Percentiles rank a stretch among this genome's conserved stretches.
These are phyloP conservation scores for Tranzscheliella williamsii DNA, from an alignment of 1,284 basidiomycete species.

Conservation along the genomic window DNA sequence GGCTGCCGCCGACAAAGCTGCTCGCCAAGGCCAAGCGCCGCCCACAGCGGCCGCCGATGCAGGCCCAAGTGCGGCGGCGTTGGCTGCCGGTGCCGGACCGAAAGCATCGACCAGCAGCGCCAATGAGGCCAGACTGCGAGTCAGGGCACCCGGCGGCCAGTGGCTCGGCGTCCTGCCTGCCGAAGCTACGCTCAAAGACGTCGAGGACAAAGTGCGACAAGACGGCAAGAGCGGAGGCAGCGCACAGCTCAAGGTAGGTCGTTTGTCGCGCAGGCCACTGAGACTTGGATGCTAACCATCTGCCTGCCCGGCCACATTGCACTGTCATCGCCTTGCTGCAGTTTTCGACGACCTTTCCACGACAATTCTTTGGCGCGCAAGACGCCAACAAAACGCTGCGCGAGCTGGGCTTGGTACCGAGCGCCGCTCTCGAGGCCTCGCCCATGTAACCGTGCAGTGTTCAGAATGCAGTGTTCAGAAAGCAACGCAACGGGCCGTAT, in stretches of 20 bases:
- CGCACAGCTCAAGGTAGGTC: constrained; percentile 41
- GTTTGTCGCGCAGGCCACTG: too few relatives aligned
- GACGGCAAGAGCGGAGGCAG: constrained; percentile 45
- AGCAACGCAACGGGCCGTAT: too few relatives aligned
- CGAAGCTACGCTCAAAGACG: constrained; percentile 43
- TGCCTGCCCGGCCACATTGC: too few relatives aligned
- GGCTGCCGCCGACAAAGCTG: constrained; percentile 54
- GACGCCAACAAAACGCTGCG: constrained; percentile 49
- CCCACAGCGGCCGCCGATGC: constrained; percentile 7
- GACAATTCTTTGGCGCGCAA: constrained; percentile 48
- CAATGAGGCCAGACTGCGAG: constrained; percentile 53
- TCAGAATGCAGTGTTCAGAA: too few relatives aligned
- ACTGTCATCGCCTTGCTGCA: too few relatives aligned
- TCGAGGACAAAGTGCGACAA: constrained; percentile 36
- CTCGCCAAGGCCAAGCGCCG: constrained; percentile 33
- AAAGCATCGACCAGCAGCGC: constrained; percentile 28
- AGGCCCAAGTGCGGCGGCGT: constrained; percentile 22
- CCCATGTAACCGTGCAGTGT: constrained; percentile 6
- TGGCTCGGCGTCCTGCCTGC: constrained; percentile 55
- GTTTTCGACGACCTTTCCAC: constrained; percentile 58
- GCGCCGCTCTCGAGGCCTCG: constrained; percentile 54
- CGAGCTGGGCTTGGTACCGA: constrained; percentile 58
- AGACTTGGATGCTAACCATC: too few relatives aligned
- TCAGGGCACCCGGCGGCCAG: constrained; percentile 49
- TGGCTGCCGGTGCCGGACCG: constrained; percentile 25